Evolutionary conservation across 176 grass and related monocot species (phyloP).

Genomic region (Lolium multiflorum): DNA sequence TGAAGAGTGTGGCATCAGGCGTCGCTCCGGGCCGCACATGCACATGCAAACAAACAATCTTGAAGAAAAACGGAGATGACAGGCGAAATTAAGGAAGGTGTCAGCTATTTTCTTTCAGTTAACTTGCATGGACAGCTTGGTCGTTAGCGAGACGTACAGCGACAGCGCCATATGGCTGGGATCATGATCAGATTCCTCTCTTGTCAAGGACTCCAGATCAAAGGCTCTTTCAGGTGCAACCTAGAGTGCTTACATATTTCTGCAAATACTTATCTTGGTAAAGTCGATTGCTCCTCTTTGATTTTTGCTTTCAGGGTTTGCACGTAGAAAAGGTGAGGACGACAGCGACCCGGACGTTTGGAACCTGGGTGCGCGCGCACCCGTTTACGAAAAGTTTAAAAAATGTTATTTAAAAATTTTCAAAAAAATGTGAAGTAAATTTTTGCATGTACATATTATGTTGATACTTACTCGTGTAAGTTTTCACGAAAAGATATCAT

Average conservation of each 20-base stretch:
- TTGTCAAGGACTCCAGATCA: not conserved
- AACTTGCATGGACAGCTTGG: not conserved
- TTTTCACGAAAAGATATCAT: too few species aligned
- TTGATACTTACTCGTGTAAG: too few species aligned
- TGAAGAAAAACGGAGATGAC: not conserved
- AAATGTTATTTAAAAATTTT: too few species aligned
- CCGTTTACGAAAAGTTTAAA: too few species aligned
- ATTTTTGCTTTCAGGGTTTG: too few species aligned
- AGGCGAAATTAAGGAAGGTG: not conserved
- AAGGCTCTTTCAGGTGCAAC: not conserved
- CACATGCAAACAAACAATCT: not conserved
- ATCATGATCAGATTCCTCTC: constrained; percentile 24
- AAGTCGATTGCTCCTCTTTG: too few species aligned
- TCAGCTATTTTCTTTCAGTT: not conserved
- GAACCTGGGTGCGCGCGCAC: too few species aligned
- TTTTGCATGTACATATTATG: too few species aligned
- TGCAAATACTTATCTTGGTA: not conserved
- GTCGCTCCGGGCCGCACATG: constrained; percentile 24
- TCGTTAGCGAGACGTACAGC: not conserved
- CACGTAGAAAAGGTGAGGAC: too few species aligned
- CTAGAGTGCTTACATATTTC: constrained; percentile 13
- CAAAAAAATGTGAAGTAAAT: too few species aligned
- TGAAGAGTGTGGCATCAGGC: constrained; percentile 30
- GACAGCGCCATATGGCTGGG: not conserved
- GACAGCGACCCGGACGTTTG: too few species aligned